Base-by-base conservation (phyloP, 1,139 yeast species). In the Saccharomyces hybrid region DNA sequence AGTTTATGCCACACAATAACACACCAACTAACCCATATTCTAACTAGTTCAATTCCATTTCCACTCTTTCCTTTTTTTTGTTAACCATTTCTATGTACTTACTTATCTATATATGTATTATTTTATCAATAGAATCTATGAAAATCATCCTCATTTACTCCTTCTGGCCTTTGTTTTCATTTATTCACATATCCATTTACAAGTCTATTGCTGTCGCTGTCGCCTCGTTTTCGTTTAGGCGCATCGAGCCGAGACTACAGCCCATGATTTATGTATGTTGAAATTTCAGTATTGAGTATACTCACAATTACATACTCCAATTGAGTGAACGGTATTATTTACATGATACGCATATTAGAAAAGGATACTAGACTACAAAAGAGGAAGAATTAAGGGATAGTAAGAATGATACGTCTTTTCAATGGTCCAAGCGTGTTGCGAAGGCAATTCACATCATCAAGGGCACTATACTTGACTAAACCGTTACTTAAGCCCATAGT, bases 1-100 rank as follows among this genome's bases (percentile, higher is more conserved):
- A 64, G 48, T 66, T 59, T 48, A 65, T 66, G 69, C 69, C 70
- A 9, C 51, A 61, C 28, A 50, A 60, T 12, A 51, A 54, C 28
- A 49, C 54, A 14, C 21, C 48, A 19, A 38, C 44, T 19, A 56
- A 58, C 49, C 58, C 58, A 38, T 50, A 53, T 38, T 38, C 44
- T 19, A 38, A 19, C 44, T 38, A 19, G 12, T 38, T 38, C 44
- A 38, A 12, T 38, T 38, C 12, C 11, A 8, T 38, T 16, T 38
- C 24, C 16, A 9, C 12, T 19, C 4, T 38, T 34, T 34, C 9
- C 19, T 38, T 38, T 38, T 19, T 28, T 28, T 28, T 9, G 19
- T 4, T 16, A 21, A 38, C 11, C 19, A 19, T 7, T 38, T 5
- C 12, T 38, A 38, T 38, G 19, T 38, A 19, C 12, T 38, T 38